These are phyloP conservation scores for Backusella sp. DNA, from an alignment of 192 early-diverging fungal genomes.

Conservation along the genomic window DNA sequence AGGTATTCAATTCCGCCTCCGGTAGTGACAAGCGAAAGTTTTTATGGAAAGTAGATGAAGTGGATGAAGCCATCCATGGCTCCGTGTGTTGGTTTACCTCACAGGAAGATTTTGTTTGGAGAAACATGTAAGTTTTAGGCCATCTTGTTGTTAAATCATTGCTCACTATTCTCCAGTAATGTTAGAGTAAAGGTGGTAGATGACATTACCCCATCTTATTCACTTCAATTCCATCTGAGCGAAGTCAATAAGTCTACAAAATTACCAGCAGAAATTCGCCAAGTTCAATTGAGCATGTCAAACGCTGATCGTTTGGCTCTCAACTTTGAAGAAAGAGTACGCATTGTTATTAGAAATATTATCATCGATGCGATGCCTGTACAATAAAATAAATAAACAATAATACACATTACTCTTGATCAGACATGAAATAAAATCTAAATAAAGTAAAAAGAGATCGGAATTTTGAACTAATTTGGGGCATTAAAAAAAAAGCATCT, in stretches of 20 bases:
- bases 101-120: background rate
- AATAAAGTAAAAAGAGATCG: too few species aligned
- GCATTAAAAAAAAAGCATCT: too few species aligned
- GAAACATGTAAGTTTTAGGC: slow-evolving; percentile 14
- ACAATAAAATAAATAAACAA: background rate
- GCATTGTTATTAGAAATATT: background rate
- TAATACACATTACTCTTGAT: too few species aligned
- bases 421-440: too few species aligned
- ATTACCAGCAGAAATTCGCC: background rate
- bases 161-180: background rate
- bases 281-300: background rate
- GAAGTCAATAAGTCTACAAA: background rate
- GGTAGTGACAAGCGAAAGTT: slow-evolving; percentile 20
- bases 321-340: slow-evolving; percentile 1
- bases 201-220: background rate
- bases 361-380: background rate
- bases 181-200: background rate
- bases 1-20: slow-evolving; percentile 1
- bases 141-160: too few species aligned
- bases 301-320: background rate
- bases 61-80: slow-evolving; percentile 34
- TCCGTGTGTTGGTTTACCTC: slow-evolving; percentile 13
- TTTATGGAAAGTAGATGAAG: slow-evolving; percentile 36
- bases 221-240: slow-evolving; percentile 8
- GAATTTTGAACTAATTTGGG: too few species aligned